Evolutionary conservation across 495 filamentous ascomycete genomes (phyloP).

Genomic region (Darksidea phi): DNA sequence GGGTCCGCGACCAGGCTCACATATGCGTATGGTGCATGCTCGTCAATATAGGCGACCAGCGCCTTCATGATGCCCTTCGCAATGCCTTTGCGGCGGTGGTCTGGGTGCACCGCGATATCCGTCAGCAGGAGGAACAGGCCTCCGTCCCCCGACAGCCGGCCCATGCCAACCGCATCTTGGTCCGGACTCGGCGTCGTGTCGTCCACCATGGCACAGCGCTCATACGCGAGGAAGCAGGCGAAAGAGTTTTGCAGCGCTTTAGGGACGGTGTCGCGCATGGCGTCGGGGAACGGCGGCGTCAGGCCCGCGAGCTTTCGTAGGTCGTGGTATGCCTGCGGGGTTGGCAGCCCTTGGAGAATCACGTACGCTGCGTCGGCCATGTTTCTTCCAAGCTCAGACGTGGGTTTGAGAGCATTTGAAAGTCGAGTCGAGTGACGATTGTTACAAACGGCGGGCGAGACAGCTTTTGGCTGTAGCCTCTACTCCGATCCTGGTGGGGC

Average conservation of each 20-base stretch:
- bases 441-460: too few species aligned
- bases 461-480: too few species aligned
- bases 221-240: constrained; percentile 46
- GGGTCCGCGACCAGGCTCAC: constrained; percentile 51
- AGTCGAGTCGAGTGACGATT: too few species aligned
- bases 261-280: constrained; percentile 40
- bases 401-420: too few species aligned
- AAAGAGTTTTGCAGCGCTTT: constrained; percentile 46
- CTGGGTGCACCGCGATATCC: constrained; percentile 54
- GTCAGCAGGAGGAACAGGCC: constrained; percentile 55
- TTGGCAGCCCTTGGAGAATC: constrained; percentile 16
- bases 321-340: constrained; percentile 42
- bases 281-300: constrained; percentile 38
- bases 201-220: constrained; percentile 22
- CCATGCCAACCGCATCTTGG: constrained; percentile 48
- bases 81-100: constrained; percentile 52
- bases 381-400: too few species aligned
- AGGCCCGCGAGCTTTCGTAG: constrained; percentile 45
- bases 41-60: constrained; percentile 45
- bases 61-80: constrained; percentile 50
- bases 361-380: constrained; percentile 20
- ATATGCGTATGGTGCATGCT: constrained; percentile 46
- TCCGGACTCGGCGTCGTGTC: constrained; percentile 8
- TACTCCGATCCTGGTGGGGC: too few species aligned
- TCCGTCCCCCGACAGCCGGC: constrained; percentile 54